phyloP scores from a whole-genome alignment of 306 rosid genomes.

The Prunus davidiana region DNA sequence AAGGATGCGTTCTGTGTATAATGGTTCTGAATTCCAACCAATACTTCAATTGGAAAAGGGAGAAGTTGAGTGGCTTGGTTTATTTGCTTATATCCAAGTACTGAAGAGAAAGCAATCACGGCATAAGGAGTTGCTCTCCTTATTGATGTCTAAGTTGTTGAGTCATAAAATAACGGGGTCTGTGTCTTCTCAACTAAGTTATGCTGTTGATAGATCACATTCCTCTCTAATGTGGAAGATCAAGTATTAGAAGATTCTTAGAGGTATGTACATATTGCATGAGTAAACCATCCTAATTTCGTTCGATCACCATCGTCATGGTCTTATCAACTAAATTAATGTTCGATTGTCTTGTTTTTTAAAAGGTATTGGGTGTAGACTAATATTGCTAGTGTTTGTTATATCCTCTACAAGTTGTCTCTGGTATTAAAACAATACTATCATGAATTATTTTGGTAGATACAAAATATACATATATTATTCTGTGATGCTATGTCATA shows the following conservation, averaged over 20 bases:
- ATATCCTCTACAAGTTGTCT: too few species aligned
- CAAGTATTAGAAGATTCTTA: constrained; percentile 49
- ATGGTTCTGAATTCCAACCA: constrained; percentile 39
- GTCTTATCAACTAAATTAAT: not conserved
- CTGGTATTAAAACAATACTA: too few species aligned
- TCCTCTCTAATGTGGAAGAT: constrained; percentile 75
- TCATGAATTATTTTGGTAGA: too few species aligned
- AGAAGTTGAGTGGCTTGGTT: constrained; percentile 88
- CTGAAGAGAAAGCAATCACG: constrained; percentile 67
- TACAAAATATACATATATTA: too few species aligned
- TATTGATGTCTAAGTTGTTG: constrained; percentile 40
- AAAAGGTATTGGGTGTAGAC: too few species aligned
- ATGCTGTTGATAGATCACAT: constrained; percentile 63
- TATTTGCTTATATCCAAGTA: constrained; percentile 67
- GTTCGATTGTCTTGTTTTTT: not conserved
- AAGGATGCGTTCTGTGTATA: constrained; percentile 45
- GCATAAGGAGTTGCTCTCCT: constrained; percentile 49
- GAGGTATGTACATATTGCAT: constrained; percentile 19
- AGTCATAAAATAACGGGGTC: constrained; percentile 34
- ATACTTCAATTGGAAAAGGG: constrained; percentile 44
- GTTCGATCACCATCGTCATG: not conserved
- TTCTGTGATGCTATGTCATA: too few species aligned
- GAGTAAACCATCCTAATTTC: not conserved
- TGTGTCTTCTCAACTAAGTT: constrained; percentile 43
- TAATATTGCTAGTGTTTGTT: too few species aligned